Conservation (phyloP, 2,329 filamentous ascomycete species). For the Sporothrix pseudoabietina region DNA sequence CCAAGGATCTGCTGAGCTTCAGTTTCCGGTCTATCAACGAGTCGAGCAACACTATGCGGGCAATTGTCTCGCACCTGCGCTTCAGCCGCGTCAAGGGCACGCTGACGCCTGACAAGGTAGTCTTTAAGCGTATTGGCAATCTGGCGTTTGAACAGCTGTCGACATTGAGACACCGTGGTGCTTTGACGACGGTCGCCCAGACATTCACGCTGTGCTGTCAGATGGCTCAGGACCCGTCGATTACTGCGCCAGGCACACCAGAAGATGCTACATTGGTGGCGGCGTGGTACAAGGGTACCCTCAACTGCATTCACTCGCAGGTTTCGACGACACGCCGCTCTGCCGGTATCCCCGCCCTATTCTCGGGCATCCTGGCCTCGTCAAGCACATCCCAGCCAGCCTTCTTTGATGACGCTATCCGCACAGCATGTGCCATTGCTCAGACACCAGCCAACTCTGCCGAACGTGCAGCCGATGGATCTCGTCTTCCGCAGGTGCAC, state of each 20-base stretch:
- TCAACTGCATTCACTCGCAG: conserved; percentile 72
- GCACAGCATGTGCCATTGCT: conserved; percentile 63
- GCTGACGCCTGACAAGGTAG: conserved; percentile 53
- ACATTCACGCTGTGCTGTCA: conserved; percentile 83
- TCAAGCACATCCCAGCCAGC: conserved; percentile 58
- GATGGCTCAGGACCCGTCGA: conserved; percentile 53
- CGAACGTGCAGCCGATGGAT: conserved; percentile 61
- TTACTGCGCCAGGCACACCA: conserved; percentile 40
- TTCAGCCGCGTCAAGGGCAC: conserved; percentile 49
- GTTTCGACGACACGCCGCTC: conserved; percentile 85
- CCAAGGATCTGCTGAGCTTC: conserved; percentile 89
- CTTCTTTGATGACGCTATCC: conserved; percentile 67
- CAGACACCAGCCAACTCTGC: conserved; percentile 49
- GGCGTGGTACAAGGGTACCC: conserved; percentile 72
- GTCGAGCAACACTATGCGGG: conserved; percentile 74
- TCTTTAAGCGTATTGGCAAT: conserved; percentile 68
- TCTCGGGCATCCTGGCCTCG: conserved; percentile 76
- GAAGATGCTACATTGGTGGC: conserved; percentile 55
- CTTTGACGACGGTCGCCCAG: conserved; percentile 88
- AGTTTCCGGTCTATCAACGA: conserved; percentile 96
- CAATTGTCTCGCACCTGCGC: conserved; percentile 58
- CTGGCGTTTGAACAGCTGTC: conserved; percentile 82
- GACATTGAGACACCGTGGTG: conserved; percentile 82
- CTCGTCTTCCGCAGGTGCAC: conserved; percentile 85
- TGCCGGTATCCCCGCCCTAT: conserved; percentile 84